These are phyloP conservation scores for Pilatotrama ljubarskyi DNA, from an alignment of 768 basidiomycete genomes.

Conservation along the genomic window DNA sequence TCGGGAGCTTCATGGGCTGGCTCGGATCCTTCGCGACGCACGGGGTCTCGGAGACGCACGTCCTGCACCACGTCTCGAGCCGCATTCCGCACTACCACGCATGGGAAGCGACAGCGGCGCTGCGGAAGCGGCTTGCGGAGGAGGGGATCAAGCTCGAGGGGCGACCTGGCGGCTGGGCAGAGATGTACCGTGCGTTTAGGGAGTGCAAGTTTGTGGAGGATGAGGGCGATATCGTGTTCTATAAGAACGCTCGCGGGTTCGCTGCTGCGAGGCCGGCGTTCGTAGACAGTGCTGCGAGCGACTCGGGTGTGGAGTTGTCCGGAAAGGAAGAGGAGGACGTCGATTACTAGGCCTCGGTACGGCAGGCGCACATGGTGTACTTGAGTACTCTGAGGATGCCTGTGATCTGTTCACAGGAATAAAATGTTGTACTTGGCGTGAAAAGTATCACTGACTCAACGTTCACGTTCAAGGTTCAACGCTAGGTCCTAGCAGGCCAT, in stretches of 20 bases:
- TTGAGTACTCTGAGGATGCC: too few relatives aligned
- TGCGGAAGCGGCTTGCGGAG: slow-evolving; percentile 69
- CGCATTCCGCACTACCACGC: slow-evolving; percentile 97
- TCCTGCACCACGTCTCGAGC: slow-evolving; percentile 88
- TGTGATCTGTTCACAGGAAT: too few relatives aligned
- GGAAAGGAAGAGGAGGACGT: slow-evolving; percentile 29
- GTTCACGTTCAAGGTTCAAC: too few relatives aligned
- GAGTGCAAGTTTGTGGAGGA: slow-evolving; percentile 96
- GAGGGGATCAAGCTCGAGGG: slow-evolving; percentile 66
- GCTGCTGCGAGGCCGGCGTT: slow-evolving; percentile 70
- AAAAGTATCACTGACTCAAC: too few relatives aligned
- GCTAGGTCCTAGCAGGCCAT: too few relatives aligned
- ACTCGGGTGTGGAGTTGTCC: slow-evolving; percentile 65
- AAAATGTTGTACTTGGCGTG: too few relatives aligned
- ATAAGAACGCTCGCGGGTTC: slow-evolving; percentile 82
- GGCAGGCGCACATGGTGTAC: too few relatives aligned
- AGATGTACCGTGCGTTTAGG: slow-evolving; percentile 73
- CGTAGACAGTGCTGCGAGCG: slow-evolving; percentile 55
- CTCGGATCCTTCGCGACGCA: slow-evolving; percentile 84
- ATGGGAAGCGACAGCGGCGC: slow-evolving; percentile 89
- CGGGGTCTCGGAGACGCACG: slow-evolving; percentile 93
- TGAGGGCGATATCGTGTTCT: slow-evolving; percentile 87
- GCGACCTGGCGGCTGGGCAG: slow-evolving; percentile 73
- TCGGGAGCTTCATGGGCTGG: slow-evolving; percentile 79
- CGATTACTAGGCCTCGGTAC: too few relatives aligned